Evolutionary conservation across 2,329 filamentous ascomycete species (phyloP).

Genomic region (Fusarium graminum): DNA sequence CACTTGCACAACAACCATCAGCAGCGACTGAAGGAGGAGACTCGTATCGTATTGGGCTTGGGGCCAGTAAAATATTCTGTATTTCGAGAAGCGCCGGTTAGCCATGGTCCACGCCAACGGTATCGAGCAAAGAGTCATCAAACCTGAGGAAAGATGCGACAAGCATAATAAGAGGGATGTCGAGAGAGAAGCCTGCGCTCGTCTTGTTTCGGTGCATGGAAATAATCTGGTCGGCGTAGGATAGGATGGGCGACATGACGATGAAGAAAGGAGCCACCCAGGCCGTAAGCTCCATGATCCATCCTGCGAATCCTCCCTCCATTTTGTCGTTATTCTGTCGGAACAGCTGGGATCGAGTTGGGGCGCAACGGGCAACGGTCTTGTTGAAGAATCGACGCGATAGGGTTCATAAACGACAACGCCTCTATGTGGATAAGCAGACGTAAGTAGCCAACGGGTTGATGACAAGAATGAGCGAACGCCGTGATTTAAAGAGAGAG

Average conservation of each 20-base stretch:
- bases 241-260: constrained; percentile 72
- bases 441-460: constrained; percentile 5
- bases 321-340: constrained; percentile 20
- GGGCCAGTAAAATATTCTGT: constrained; percentile 77
- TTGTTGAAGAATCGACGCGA: constrained; percentile 14
- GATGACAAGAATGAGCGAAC: constrained; percentile 6
- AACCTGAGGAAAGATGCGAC: constrained; percentile 75
- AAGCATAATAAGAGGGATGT: constrained; percentile 80
- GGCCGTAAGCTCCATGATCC: constrained; percentile 57
- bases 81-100: constrained; percentile 40
- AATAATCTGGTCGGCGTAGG: constrained; percentile 74
- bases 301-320: constrained; percentile 37
- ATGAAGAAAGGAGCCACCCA: constrained; percentile 73
- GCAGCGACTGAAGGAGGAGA: constrained; percentile 72
- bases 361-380: constrained; percentile 1
- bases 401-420: constrained; percentile 20
- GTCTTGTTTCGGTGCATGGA: constrained; percentile 74
- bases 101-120: constrained; percentile 13
- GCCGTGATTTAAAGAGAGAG: constrained; percentile 1
- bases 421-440: constrained; percentile 18
- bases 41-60: constrained; percentile 74
- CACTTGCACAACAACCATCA: constrained; percentile 74
- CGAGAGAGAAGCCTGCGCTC: constrained; percentile 76
- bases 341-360: not conserved
- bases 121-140: constrained; percentile 29